A percentile compares a stretch with the other conserved stretches of the same genome.
Evolutionary conservation across 2,329 filamentous ascomycete species (phyloP).

Genomic region (Cytospora paraplurivora): DNA sequence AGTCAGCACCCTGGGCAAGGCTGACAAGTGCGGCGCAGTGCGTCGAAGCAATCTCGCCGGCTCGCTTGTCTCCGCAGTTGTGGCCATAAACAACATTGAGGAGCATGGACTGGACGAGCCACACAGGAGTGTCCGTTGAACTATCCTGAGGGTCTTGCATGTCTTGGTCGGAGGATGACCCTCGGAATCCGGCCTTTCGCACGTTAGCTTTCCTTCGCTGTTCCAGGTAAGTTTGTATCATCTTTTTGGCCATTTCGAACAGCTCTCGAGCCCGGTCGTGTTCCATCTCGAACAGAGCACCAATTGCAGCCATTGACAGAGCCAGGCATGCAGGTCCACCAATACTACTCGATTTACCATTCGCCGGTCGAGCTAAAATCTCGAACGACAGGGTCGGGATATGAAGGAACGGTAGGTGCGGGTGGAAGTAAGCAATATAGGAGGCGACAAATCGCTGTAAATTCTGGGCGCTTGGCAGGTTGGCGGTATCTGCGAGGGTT

Average conservation of each 20-base stretch:
- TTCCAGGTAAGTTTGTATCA: constrained; percentile 91
- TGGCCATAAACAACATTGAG: constrained; percentile 95
- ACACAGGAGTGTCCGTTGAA: constrained; percentile 77
- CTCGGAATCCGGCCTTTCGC: constrained; percentile 61
- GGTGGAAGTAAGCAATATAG: constrained; percentile 91
- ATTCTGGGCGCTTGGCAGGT: constrained; percentile 78
- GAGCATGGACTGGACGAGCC: constrained; percentile 96
- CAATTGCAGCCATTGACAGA: constrained; percentile 80
- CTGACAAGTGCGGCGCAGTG: constrained; percentile 91
- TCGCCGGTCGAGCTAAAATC: constrained; percentile 67
- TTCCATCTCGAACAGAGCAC: constrained; percentile 80
- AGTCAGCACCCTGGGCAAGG: constrained; percentile 83
- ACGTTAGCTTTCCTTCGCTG: constrained; percentile 86
- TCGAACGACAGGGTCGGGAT: constrained; percentile 91
- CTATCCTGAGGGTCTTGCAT: constrained; percentile 53
- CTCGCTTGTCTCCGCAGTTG: constrained; percentile 88
- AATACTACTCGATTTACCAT: constrained; percentile 60
- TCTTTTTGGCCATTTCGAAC: constrained; percentile 91
- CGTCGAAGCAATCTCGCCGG: constrained; percentile 88
- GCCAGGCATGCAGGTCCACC: constrained; percentile 86
- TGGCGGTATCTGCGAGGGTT: constrained; percentile 32
- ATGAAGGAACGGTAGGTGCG: constrained; percentile 92
- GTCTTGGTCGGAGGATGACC: constrained; percentile 50
- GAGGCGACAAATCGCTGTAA: constrained; percentile 88
- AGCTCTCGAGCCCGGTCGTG: constrained; percentile 77